A percentile compares a stretch with the other conserved stretches of the same genome.
These are phyloP conservation scores for Helichrysum umbraculigerum DNA, from an alignment of 129 eudicot species.

Conservation along the genomic window DNA sequence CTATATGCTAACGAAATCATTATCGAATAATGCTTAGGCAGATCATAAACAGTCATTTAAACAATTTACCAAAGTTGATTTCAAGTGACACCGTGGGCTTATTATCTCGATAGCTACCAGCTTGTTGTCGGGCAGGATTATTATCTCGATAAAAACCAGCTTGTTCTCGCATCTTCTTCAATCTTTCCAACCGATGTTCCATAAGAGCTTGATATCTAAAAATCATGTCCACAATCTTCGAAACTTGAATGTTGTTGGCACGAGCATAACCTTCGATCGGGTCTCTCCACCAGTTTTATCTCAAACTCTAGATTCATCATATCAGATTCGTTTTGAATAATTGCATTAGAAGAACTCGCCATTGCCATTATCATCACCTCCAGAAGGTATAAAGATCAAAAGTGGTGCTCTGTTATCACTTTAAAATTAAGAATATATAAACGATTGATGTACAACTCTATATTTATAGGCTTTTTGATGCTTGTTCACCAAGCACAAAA, in stretches of 20 bases:
- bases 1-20: neutral
- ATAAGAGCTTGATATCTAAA: neutral
- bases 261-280: neutral
- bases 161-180: slow-evolving; percentile 1
- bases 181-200: slow-evolving; percentile 3
- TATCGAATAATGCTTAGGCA: neutral
- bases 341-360: too few relatives aligned
- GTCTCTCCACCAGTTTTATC: neutral
- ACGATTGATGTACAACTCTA: too few relatives aligned
- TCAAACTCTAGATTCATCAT: neutral
- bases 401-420: too few relatives aligned
- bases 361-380: too few relatives aligned
- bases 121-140: neutral
- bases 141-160: neutral
- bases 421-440: too few relatives aligned
- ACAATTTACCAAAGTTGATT: neutral
- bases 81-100: neutral
- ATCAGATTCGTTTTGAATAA: neutral
- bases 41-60: neutral
- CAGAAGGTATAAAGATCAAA: too few relatives aligned
- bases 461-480: too few relatives aligned
- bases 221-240: neutral
- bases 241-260: neutral
- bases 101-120: neutral
- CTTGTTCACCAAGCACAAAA: too few relatives aligned